phyloP scores from a whole-genome alignment of 2,329 filamentous ascomycete genomes.

The Xylariaceae sp. region DNA sequence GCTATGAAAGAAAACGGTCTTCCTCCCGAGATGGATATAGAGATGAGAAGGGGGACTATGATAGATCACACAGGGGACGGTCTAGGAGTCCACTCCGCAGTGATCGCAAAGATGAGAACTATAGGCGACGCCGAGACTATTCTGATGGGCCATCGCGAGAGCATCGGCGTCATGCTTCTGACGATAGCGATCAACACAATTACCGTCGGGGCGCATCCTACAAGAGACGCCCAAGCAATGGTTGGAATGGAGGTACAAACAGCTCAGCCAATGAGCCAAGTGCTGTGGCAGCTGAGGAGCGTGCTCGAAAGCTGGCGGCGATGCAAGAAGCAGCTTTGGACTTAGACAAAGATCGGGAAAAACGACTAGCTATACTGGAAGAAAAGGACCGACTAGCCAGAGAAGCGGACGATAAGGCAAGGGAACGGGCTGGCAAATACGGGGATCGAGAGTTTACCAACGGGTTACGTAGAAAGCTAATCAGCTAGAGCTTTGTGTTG shows the following conservation, averaged over 20 bases:
- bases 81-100: conserved; percentile 41
- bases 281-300: conserved; percentile 52
- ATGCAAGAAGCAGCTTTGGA: conserved; percentile 76
- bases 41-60: conserved; percentile 19
- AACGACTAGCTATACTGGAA: conserved; percentile 69
- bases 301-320: conserved; percentile 70
- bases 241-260: conserved; percentile 26
- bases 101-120: conserved; percentile 39
- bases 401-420: conserved; percentile 69
- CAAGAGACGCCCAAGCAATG: conserved; percentile 31
- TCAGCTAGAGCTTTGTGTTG: conserved; percentile 26
- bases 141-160: conserved; percentile 34
- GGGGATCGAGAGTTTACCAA: conserved; percentile 70
- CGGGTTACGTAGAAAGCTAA: conserved; percentile 63
- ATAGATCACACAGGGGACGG: conserved; percentile 37
- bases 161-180: conserved; percentile 30
- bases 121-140: conserved; percentile 41
- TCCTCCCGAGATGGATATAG: conserved; percentile 26
- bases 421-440: conserved; percentile 64
- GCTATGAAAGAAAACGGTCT: conserved; percentile 30
- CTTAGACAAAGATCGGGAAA: conserved; percentile 72
- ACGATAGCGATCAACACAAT: conserved; percentile 36
- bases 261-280: conserved; percentile 25
- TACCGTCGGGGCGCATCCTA: conserved; percentile 31
- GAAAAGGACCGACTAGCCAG: conserved; percentile 67